Base-by-base conservation (phyloP, 257 asterid species). In the Handroanthus guayacan region DNA sequence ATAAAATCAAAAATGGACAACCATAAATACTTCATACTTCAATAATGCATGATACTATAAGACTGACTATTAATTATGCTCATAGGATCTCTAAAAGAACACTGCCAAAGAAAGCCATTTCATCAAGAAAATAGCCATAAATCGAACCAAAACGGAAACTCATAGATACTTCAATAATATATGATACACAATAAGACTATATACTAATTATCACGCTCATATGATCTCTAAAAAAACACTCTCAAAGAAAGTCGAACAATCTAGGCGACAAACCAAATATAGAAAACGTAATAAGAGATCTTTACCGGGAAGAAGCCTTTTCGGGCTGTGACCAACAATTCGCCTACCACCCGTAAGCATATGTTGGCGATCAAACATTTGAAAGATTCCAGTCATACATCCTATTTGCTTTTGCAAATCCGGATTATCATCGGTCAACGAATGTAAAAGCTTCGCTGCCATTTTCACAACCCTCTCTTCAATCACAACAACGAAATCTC, bases 401-500 rank as follows among this genome's bases (percentile, higher is more conserved):
- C 98, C 98, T 20, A 94, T 89, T 75, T 94, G 97, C 86, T 89
- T 94, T 75, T 90, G 94, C 85, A 94, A 77, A 75, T 94, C 98
- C 34, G 89, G 85, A 57, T 89, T 87, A 8, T 92, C 98, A 81
- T 94, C 97, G 39, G 94, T 86, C 81, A 94, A 77, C 66, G 98
- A 87, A 79, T 90, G 98, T 56, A 94, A 82, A 55, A 91, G 84
- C 81, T 87, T 94, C 56, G 97, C 94, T 47, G 97, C 97, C 98
- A 92, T 94, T 14, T 84, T 76, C 16, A 64, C 76, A 69, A 79
- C 79, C 69, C 69, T 70, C 51, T 66, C 62, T 44, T n/a, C 72
- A 47, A 50, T 47, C 58, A 72, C 77, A 67, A 68, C 13, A 76
- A 72, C 44, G 16, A 62, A 16, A 57, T 20, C 44, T 31, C 78